Evolutionary conservation across 2,329 filamentous ascomycete species (phyloP), one percentile per base, ranked within the genome.

Genomic region (Fragosphaeria purpurea): DNA sequence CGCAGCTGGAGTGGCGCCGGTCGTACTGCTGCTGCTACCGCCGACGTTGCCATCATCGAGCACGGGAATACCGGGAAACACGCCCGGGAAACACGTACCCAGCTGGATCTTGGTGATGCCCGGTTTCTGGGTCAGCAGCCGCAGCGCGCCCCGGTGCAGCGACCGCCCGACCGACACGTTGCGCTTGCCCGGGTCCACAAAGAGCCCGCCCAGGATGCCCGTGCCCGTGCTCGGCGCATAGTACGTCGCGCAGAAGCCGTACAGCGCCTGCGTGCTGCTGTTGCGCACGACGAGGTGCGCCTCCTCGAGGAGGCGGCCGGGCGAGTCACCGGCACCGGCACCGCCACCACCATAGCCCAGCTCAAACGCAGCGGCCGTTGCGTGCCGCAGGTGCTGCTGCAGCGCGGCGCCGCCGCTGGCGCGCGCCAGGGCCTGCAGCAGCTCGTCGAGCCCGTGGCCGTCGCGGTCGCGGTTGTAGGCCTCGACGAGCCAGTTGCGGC

Each of bases 401-500:
- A 79, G 80, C 0, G 83, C 82, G 1, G 79, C 75, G 47, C 77
- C 80, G 1, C 79, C 75, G 47, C 77, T 80, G 22, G 78, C 78
- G 53, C 86, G 82, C 44, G 85, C 80, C 3, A 91, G 74, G 4
- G 80, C 74, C 50, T 79, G 78, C 45, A 95, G 74, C 7, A 97
- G 73, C n/a, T 79, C 82, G 53, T 91, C 81, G 6, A 97, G 71
- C 0, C 82, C 86, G 45, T 77, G 70, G 2, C 76, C 73, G 62
- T 97, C 91, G 50, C 90, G 77, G 40, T 87, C 82, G 52, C 84
- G 81, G 59, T 90, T 86, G 70, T 89, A 97, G 44, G 79, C 82
- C 62, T 96, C 91, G 0, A 96, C 90, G 1, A 97, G 79, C 91
- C 91, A 97, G 59, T 94, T 88, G 61, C 95, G 89, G 53, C 87